Evolutionary conservation across 345 rosid species (phyloP).

Genomic region (Gossypium arboreum): DNA sequence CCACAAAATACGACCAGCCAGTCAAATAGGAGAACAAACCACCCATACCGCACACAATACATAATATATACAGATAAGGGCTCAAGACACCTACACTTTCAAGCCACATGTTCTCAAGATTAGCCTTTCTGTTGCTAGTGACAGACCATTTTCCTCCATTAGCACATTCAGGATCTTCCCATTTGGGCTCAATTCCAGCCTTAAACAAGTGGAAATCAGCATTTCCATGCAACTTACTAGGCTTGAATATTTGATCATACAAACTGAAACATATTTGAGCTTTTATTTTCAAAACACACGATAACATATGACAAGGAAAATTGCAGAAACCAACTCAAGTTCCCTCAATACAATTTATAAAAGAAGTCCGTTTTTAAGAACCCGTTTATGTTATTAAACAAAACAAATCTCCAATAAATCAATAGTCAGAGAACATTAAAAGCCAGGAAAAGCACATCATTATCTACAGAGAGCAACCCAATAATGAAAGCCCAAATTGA

Average conservation of each 20-base stretch:
- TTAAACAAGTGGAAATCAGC: slow-evolving; percentile 86
- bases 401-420: not conserved
- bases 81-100: slow-evolving; percentile 53
- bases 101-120: slow-evolving; percentile 73
- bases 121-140: slow-evolving; percentile 40
- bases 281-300: not conserved
- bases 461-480: not conserved
- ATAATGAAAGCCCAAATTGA: not conserved
- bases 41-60: not conserved
- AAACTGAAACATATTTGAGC: slow-evolving; percentile 42
- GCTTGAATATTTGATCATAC: slow-evolving; percentile 71
- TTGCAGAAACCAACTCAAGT: not conserved
- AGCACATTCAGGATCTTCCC: slow-evolving; percentile 98
- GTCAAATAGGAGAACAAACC: not conserved
- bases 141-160: slow-evolving; percentile 92
- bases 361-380: not conserved
- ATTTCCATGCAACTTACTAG: slow-evolving; percentile 55
- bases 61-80: not conserved
- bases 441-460: not conserved
- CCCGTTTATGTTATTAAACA: not conserved
- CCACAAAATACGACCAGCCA: slow-evolving; percentile 6
- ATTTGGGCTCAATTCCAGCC: slow-evolving; percentile 89
- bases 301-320: not conserved
- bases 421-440: not conserved
- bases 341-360: not conserved